phyloP scores from a whole-genome alignment of 2,329 filamentous ascomycete species.

The Aspergillus sp. region DNA sequence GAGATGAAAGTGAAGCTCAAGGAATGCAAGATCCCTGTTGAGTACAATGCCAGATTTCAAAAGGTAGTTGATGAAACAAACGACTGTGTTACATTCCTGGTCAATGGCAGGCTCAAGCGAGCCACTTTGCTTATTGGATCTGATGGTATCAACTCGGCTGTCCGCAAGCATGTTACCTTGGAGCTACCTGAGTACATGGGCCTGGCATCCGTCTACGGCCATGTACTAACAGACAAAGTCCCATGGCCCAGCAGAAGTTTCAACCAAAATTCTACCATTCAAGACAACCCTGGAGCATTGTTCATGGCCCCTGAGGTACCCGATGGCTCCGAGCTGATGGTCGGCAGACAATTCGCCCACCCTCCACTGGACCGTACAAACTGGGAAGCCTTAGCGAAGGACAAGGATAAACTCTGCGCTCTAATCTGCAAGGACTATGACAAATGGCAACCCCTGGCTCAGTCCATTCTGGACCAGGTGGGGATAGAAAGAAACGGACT shows the following conservation, averaged over 20 bases:
- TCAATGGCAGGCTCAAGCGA: background rate
- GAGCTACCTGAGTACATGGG: background rate
- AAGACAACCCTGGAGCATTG: background rate
- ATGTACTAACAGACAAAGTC: background rate
- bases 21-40: background rate
- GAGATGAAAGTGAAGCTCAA: background rate
- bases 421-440: background rate
- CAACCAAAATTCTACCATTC: background rate
- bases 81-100: background rate
- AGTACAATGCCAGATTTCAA: background rate
- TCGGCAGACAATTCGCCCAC: background rate
- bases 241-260: background rate
- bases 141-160: background rate
- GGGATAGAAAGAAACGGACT: background rate
- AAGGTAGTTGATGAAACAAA: background rate
- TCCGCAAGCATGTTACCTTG: background rate
- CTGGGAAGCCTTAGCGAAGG: background rate
- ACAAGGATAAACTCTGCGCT: background rate
- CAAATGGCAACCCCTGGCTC: background rate
- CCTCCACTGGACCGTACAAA: background rate
- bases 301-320: background rate
- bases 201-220: background rate
- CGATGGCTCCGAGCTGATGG: background rate
- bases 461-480: background rate
- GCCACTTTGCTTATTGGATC: background rate